A percentile compares a stretch with the other conserved stretches of the same genome.
phyloP scores from a whole-genome alignment of 2,329 filamentous ascomycete genomes.

The Colletotrichum cordylinicola region DNA sequence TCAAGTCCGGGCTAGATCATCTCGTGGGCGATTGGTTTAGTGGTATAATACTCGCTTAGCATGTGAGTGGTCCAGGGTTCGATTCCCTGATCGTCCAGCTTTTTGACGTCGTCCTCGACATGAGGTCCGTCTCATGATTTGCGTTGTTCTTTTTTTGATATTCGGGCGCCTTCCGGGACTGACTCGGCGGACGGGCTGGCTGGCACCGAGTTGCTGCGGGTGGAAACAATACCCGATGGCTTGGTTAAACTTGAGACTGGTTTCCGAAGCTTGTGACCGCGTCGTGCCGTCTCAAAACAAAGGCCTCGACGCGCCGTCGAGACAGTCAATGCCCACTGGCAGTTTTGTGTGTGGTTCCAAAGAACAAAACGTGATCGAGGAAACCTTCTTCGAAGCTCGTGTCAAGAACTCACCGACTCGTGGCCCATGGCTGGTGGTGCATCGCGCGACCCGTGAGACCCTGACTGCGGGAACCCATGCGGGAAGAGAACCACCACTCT shows the following conservation, averaged over 20 bases:
- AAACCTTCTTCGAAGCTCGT: not conserved
- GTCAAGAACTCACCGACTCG: not conserved
- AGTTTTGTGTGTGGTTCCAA: not conserved
- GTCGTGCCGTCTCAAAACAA: not conserved
- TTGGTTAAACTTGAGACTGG: not conserved
- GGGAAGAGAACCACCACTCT: not conserved
- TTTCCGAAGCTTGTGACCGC: not conserved
- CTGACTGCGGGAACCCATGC: not conserved
- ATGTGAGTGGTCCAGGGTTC: slow-evolving; percentile 12
- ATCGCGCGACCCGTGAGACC: not conserved
- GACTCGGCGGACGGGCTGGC: not conserved
- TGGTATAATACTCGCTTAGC: slow-evolving; percentile 10
- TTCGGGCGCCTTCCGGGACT: not conserved
- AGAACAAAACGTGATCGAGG: not conserved
- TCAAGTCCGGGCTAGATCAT: slow-evolving; percentile 21
- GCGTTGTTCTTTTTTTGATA: not conserved
- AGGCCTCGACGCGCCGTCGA: not conserved
- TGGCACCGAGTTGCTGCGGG: not conserved
- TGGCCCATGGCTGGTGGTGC: not conserved
- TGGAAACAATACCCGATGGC: not conserved
- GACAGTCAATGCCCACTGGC: not conserved
- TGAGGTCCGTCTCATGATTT: not conserved
- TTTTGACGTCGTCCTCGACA: not conserved
- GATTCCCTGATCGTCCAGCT: not conserved
- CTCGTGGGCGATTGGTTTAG: not conserved